Evolutionary conservation across 2,329 filamentous ascomycete genomes (phyloP), one percentile per base, ranked within the genome.

Genomic region (Trichoderma sp.): DNA sequence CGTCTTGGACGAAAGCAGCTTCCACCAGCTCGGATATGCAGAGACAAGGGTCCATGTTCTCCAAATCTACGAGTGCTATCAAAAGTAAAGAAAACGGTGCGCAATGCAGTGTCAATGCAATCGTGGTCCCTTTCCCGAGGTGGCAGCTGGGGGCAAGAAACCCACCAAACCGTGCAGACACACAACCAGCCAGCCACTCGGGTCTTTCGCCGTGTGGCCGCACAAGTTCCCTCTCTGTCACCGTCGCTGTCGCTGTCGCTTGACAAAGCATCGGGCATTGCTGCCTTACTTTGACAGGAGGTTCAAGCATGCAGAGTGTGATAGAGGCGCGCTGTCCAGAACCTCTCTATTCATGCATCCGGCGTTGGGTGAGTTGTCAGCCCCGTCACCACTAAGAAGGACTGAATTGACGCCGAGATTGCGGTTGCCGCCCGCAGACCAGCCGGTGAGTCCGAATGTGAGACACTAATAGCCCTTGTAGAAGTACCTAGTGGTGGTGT

Each of bases 61-160:
- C 55, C 55, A 17, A n/a, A 17, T 32, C 32, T 28, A 43, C 39
- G 39, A 43, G 39, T 43, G 15, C 9, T n/a, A 20, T 9, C 20
- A 50, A 50, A 20, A 6, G n/a, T 20, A 50, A 58, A 39, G 15
- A 68, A 58, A 59, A 47, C 23, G 53, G 65, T 17, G 53, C 34
- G 65, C 53, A 47, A 59, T 50, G 36, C 65, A 68, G 28, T 43
- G 17, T 13, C 26, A 47, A 59, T 47, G 65, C 36, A 32, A 58
- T 68, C 65, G 32, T 59, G 26, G 53, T 68, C 47, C 20, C n/a
- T 68, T 68, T 67, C 15, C 26, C 53, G 36, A 68, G 47, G 26
- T 26, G 53, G 53, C 53, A 58, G 53, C 36, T 32, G 17, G 26
- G 26, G 28, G 39, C 17, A 50, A 15, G 17, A 50, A 50, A 50